Base-by-base conservation (phyloP, 2,329 filamentous ascomycete genomes). In the Epichloe sibirici region DNA sequence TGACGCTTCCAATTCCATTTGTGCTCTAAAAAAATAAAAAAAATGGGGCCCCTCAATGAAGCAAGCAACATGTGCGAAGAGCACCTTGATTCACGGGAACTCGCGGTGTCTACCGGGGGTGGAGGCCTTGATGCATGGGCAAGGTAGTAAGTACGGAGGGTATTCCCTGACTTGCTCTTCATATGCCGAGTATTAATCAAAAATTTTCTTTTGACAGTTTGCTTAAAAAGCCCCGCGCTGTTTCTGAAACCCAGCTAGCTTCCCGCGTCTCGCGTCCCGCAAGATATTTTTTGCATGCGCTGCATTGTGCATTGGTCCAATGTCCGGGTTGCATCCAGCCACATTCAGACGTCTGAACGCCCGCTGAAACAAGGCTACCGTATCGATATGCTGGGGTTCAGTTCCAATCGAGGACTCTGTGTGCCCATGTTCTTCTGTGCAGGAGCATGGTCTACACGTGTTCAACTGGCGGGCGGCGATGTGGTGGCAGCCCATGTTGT, bases 361-460 rank as follows among this genome's bases (percentile, higher is more conserved):
- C 42, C 42, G 40, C 49, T 44, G 46, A 35, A 37, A 49, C 35
- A 49, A 45, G 39, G 52, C 45, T 35, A 23, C 45, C 49, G 49
- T 31, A 25, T 39, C 35, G 13, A 37, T 31, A 47, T 51, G 34
- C 43, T 48, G 45, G 45, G 31, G 23, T 43, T 45, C n/a, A 12
- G 21, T 35, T 44, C 37, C n/a, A 17, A 37, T 51, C 17, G 45
- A 52, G n/a, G 17, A 37, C 13, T n/a, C 7, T 45, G 39, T 49
- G 48, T 45, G 44, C 39, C 45, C 44, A 38, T 25, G 23, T 8
- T 15, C n/a, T 35, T 43, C 25, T 25, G n/a, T 21, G 25, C 39
- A 28, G 45, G 23, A 39, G 37, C 52, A 51, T 51, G 52, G 52
- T 38, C 35, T 34, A 51, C 52, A 54, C 52, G 52, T 51, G 52